Percentiles rank a stretch among this genome's conserved stretches.
Conservation (phyloP, 163 green algal species). For the Scenedesmus sp. region DNA sequence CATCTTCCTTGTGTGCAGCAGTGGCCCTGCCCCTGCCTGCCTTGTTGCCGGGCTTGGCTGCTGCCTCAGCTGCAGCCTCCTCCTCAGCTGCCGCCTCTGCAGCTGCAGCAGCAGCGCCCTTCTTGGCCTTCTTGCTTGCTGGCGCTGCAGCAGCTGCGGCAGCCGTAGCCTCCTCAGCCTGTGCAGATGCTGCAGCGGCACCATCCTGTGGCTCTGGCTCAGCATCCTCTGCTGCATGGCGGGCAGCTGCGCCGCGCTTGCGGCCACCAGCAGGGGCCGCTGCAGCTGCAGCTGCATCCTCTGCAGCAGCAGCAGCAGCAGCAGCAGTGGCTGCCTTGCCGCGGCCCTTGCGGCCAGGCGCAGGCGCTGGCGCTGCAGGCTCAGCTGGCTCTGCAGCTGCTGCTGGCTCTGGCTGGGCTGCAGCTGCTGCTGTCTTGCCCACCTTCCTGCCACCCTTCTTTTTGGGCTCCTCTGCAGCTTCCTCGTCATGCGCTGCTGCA, state of each 20-base stretch:
- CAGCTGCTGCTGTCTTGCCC: background rate
- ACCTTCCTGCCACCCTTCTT: background rate
- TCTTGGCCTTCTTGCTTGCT: background rate
- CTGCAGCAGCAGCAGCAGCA: background rate
- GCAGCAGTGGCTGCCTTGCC: conserved; percentile 5
- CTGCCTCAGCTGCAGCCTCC: background rate
- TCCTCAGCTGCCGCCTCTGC: background rate
- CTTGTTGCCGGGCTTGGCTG: background rate
- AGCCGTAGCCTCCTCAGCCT: background rate
- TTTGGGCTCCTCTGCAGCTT: background rate
- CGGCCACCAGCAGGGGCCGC: background rate
- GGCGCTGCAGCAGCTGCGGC: background rate
- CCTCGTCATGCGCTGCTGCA: background rate
- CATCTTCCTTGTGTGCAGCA: background rate
- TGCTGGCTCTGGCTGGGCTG: background rate
- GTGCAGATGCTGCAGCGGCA: background rate
- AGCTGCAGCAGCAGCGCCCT: background rate
- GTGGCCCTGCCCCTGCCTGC: background rate
- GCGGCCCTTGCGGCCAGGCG: background rate
- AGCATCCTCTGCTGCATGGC: background rate
- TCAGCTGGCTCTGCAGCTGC: background rate
- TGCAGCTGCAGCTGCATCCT: background rate
- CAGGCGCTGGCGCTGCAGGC: background rate
- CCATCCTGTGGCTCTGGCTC: conserved; percentile 2
- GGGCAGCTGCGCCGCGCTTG: conserved; percentile 10